Evolutionary conservation across 2,329 filamentous ascomycete genomes (phyloP), one percentile per base, ranked within the genome.

Genomic region (Ophiostoma fasciatum): DNA sequence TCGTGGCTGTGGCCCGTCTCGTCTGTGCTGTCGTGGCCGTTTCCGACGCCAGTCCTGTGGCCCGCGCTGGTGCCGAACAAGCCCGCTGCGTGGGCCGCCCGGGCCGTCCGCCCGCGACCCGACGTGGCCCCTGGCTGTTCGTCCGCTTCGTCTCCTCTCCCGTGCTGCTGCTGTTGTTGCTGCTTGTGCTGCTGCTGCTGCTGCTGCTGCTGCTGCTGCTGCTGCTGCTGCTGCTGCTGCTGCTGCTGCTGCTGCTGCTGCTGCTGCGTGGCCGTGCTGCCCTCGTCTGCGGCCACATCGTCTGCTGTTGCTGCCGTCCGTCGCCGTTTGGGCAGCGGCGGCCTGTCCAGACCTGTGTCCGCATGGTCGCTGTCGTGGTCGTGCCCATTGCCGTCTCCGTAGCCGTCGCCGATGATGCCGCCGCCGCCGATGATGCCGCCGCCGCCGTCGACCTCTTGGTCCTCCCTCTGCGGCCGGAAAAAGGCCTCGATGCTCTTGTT

Each of bases 401-500:
- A 13, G 7, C 13, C 23, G 26, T 20, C 7, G 28, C 5, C 15
- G 28, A 22, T 8, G n/a, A n/a, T n/a, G n/a, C n/a, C n/a, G n/a
- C n/a, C n/a, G n/a, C n/a, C n/a, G n/a, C n/a, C n/a, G n/a, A n/a
- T n/a, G n/a, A n/a, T n/a, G n/a, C n/a, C n/a, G n/a, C n/a, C n/a
- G n/a, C n/a, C 8, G 26, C 21, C 17, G 15, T 22, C 13, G 11
- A 7, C 5, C 14, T 5, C 32, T 19, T 34, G n/a, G n/a, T 33
- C 14, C 14, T 33, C 22, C 13, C 10, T 17, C 7, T 31, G 28
- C 5, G 25, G 25, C 22, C 34, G 42, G 7, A 98, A 63, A 50
- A 94, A 96, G 1, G 72, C 68, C 30, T 80, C 78, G 46, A 98
- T 96, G 23, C 80, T 82, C 63, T 77, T 78, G 50, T 94, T 96